phyloP scores from a whole-genome alignment of 768 basidiomycete species.

The Suillus weaverae region DNA sequence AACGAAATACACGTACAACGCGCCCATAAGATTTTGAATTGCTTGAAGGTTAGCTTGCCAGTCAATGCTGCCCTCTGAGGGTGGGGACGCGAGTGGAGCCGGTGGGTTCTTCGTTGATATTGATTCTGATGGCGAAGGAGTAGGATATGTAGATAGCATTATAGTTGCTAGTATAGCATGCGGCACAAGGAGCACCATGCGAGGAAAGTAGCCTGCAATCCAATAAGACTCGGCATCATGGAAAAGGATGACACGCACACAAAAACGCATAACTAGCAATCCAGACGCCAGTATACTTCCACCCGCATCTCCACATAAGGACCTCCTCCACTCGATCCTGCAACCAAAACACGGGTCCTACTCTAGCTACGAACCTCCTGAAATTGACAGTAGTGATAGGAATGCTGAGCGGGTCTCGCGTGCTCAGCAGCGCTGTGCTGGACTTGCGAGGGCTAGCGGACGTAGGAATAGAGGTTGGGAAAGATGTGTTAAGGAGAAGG shows the following conservation, averaged over 20 bases:
- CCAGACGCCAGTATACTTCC: constrained; percentile 72
- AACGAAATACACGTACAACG: constrained; percentile 43
- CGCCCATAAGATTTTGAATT: constrained; percentile 90
- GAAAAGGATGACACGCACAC: constrained; percentile 43
- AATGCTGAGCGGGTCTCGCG: constrained; percentile 70
- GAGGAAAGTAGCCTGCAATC: constrained; percentile 70
- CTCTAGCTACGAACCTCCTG: constrained; percentile 71
- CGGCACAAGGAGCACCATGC: constrained; percentile 68
- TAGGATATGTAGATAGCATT: constrained; percentile 66
- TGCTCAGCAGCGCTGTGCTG: constrained; percentile 47
- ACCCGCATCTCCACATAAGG: constrained; percentile 76
- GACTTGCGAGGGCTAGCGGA: constrained; percentile 20
- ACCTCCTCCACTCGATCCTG: constrained; percentile 88
- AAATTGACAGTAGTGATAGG: constrained; percentile 80
- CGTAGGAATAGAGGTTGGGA: constrained; percentile 19
- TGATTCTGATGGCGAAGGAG: constrained; percentile 17
- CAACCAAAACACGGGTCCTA: constrained; percentile 85
- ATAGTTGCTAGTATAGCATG: constrained; percentile 60
- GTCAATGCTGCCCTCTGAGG: constrained; percentile 62
- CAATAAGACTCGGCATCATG: background rate
- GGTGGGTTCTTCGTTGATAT: background rate
- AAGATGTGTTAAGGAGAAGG: constrained; percentile 26
- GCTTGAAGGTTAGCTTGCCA: constrained; percentile 89
- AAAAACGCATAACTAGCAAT: constrained; percentile 72
- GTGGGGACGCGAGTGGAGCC: background rate